phyloP scores from a whole-genome alignment of 441 rosid species.

The Manihot esculenta region DNA sequence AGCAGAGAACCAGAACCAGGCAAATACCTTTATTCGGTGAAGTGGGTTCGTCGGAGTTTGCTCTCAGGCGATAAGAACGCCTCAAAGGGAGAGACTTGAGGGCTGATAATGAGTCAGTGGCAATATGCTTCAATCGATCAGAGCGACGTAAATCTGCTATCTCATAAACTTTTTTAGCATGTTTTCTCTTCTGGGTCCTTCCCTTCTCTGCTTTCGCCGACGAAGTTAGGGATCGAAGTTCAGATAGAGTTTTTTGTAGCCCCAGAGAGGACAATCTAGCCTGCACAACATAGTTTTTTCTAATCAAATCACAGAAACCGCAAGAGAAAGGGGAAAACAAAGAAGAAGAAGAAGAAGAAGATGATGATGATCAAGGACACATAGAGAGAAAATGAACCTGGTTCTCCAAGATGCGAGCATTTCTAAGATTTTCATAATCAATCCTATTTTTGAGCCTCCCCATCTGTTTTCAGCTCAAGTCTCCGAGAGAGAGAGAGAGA shows the following conservation, averaged over 20 bases:
- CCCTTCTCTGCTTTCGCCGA: constrained; percentile 4
- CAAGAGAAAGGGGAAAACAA: neutral
- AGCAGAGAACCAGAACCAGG: neutral
- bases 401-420: constrained; percentile 40
- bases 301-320: neutral
- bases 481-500: neutral
- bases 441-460: constrained; percentile 24
- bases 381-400: constrained; percentile 16
- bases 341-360: no score
- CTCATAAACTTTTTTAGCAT: constrained; percentile 15
- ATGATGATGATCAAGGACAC: neutral
- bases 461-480: constrained; percentile 15
- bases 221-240: constrained; percentile 30
- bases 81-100: constrained; percentile 6
- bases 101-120: neutral
- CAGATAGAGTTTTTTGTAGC: constrained; percentile 33
- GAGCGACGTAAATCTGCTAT: constrained; percentile 34
- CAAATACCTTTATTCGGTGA: neutral
- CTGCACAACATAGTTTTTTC: constrained; percentile 10
- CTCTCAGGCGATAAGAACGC: constrained; percentile 20
- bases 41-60: neutral
- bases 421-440: constrained; percentile 38
- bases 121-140: constrained; percentile 22
- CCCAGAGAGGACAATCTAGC: constrained; percentile 45
- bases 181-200: constrained; percentile 14